Evolutionary conservation across 1,139 yeast species (phyloP), one percentile per base, ranked within the genome.

Genomic region (Lodderomyces jiufengensis): DNA sequence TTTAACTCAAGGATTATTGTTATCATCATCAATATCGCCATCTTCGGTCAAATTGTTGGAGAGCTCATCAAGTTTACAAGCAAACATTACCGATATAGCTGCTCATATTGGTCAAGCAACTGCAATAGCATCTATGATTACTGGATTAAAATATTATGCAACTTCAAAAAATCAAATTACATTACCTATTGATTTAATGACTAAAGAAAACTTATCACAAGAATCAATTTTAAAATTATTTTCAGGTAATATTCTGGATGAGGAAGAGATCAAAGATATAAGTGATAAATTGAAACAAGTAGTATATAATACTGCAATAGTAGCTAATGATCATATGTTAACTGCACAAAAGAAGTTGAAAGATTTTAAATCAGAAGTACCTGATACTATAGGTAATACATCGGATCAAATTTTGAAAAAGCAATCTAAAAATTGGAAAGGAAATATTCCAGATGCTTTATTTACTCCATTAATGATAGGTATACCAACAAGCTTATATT

Each of bases 81-180:
- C 55, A 7, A 57, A 63, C 5, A 57, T 76, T 3, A 66, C 76
- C 31, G 88, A 84, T 44, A 74, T 84, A 16, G 76, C 82, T 14
- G 95, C 94, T 0, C 95, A 86, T 56, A 63, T 85, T 24, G 95
- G 95, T 3, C 95, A 86, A 54, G 85, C 94, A 1, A 78, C 83
- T 2, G 81, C 88, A 0, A 67, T 86, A 5, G 80, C 87, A 1
- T 70, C 84, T 2, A 70, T 78, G 62, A 66, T 86, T 9, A 64
- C 82, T 36, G 87, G 85, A 0, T 55, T 80, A 37, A 65, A 68
- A 16, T 84, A 72, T 55, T 81, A 78, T 54, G 80, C 84, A 0
- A 49, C 57, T 10, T 52, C 63, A 29, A 66, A 74, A 29, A 73
- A 75, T 42, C 73, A 68, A 38, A 59, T 76, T n/a, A 66, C 77